These are phyloP conservation scores for Zygosaccharomyces gambellarensis DNA, from an alignment of 805 yeast species.

Conservation along the genomic window DNA sequence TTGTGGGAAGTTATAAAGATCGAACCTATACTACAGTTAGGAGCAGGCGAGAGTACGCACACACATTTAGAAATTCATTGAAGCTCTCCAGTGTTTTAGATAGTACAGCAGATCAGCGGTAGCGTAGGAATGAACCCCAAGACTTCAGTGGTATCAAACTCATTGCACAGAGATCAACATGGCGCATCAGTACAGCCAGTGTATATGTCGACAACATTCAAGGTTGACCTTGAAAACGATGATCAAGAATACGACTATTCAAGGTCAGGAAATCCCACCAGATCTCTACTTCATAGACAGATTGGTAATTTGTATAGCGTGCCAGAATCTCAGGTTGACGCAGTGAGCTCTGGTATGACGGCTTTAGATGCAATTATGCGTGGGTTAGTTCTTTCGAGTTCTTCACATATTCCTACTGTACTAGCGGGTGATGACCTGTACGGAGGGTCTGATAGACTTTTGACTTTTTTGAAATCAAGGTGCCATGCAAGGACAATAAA, in stretches of 20 bases:
- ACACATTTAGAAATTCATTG: no score
- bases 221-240: conserved; percentile 60
- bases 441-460: conserved; percentile 87
- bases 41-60: no score
- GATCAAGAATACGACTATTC: conserved; percentile 71
- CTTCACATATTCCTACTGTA: conserved; percentile 56
- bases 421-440: conserved; percentile 93
- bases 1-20: neutral
- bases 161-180: conserved; percentile 53
- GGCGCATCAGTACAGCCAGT: conserved; percentile 82
- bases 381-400: conserved; percentile 38
- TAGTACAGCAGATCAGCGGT: neutral
- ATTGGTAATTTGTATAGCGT: conserved; percentile 59
- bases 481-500: conserved; percentile 66
- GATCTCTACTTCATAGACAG: conserved; percentile 74
- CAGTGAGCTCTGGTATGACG: conserved; percentile 90
- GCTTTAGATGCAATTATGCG: conserved; percentile 82
- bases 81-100: neutral
- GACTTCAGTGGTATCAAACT: conserved; percentile 1
- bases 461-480: conserved; percentile 62
- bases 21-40: neutral
- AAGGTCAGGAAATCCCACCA: conserved; percentile 90
- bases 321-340: conserved; percentile 70
- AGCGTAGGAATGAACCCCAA: neutral
- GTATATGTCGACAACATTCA: conserved; percentile 93